Base-by-base conservation (phyloP, 257 asterid genomes). In the Plantago elongata region DNA sequence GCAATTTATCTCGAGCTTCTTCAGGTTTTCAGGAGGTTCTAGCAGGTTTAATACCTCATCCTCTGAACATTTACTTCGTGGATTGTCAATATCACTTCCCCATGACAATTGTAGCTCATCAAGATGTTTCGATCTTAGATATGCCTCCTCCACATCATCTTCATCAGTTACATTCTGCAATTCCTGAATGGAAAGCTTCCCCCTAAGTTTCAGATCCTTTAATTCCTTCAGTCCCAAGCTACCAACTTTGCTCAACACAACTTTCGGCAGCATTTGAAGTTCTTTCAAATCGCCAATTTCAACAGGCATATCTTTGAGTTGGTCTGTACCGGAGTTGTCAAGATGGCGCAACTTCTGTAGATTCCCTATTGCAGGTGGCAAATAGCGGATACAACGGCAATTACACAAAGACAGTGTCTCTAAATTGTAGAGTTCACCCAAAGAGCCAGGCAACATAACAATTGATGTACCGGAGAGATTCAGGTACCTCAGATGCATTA, bases 131-230 rank as follows among this genome's bases (percentile, higher is more conserved):
- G 38, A 51, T 68, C 72, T 75, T 45, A 86, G 66, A 51, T 67
- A 61, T 11, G 87, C 95, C 58, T 76, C 84, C 71, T 74, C 75
- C 1, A 87, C 89, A 51, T 81, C 85, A 62, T 74, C 84, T 14
- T 76, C 61, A 64, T 73, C 77, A 13, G 58, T 50, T 40, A 78
- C 89, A 67, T 86, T 78, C 56, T 86, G 92, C 82, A 86, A 67
- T 49, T 76, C 89, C 5, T 47, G 61, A 63, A 86, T 73, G 60
- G 79, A 70, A 29, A 86, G 79, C n/a, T 76, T 60, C 56, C 95
- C 95, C 51, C 71, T 69, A 38, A 17, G 76, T 64, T 22, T 63
- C 56, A 85, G 77, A 59, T 71, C 60, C 68, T 75, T 18, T 61
- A 83, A 49, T 13, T 83, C 81, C 30, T 64, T 66, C 48, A 85